Evolutionary conservation across 139 green algal genomes (phyloP), one percentile per base, ranked within the genome.

Genomic region (Picochlorum sp.): DNA sequence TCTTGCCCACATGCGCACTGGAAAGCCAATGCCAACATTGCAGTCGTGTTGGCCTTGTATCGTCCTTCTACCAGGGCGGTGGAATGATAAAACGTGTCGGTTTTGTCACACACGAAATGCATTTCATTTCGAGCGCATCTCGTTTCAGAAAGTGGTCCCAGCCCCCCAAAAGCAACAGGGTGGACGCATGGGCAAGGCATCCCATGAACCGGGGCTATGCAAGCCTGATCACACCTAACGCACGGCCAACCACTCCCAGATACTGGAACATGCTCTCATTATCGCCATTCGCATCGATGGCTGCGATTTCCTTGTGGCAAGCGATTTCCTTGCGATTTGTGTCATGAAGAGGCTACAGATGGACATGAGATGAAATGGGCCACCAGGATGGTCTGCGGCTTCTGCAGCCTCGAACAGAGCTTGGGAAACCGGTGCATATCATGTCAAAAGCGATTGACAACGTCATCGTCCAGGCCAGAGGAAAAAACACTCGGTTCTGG

Each of bases 281-380:
- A 90, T 70, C 70, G 61, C 32, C 83, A 89, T 65, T 85, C 75
- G 3, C 79, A 89, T 69, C 75, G 83, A 44, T 90, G 83, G 84
- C 63, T 90, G 61, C 80, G 84, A 26, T 90, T 90, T 64, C 84
- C 84, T 70, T 90, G 84, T 61, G 84, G 84, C 55, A 38, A 50
- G 52, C 61, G 78, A 54, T 83, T 77, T 38, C 41, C 78, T 3
- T 83, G 72, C 61, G 68, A 81, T 57, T 30, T 83, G 10, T 80
- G 71, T 41, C 77, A 83, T 49, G 77, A 83, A 66, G 61, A 66
- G 24, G 74, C 77, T 60, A 26, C 32, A 37, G 76, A 83, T 32
- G 72, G 75, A 21, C 76, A 82, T 56, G 61, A 76, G 23, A 63
- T 72, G 61, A 71, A 71, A 49, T 82, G 74, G 71, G 80, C 74